phyloP scores from a whole-genome alignment of 148 eudicot species.

The Chenopodium quinoa region DNA sequence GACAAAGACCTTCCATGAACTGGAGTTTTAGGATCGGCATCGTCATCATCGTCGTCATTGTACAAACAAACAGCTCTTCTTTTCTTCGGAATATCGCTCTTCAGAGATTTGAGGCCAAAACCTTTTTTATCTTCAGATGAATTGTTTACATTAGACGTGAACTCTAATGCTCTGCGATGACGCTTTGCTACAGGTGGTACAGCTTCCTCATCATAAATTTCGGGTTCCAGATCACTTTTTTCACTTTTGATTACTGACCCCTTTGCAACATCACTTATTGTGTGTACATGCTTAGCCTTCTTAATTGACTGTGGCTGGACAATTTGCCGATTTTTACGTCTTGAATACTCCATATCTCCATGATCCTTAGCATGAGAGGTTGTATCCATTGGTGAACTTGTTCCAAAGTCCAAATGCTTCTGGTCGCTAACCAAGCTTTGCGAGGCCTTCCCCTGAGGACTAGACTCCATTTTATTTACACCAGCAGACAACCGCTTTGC shows the following conservation, averaged over 20 bases:
- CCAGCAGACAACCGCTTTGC: slow-evolving; percentile 35
- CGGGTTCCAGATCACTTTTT: slow-evolving; percentile 27
- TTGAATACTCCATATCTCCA: slow-evolving; percentile 32
- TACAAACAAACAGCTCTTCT: slow-evolving; percentile 76
- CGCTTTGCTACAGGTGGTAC: slow-evolving; percentile 49
- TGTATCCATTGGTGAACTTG: slow-evolving; percentile 31
- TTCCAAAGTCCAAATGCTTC: slow-evolving; percentile 32
- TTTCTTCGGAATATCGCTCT: slow-evolving; percentile 38
- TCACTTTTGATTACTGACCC: slow-evolving; percentile 21
- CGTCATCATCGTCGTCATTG: slow-evolving; percentile 55
- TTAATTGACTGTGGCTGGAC: slow-evolving; percentile 34
- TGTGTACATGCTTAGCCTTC: slow-evolving; percentile 48
- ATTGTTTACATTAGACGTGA: slow-evolving; percentile 29
- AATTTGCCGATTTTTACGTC: slow-evolving; percentile 31
- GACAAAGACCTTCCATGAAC: slow-evolving; percentile 58
- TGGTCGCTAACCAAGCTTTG: slow-evolving; percentile 40
- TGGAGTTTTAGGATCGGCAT: slow-evolving; percentile 74
- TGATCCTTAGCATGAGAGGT: slow-evolving; percentile 27
- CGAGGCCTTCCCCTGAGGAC: slow-evolving; percentile 25
- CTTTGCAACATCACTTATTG: slow-evolving; percentile 34
- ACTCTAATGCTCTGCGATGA: slow-evolving; percentile 41
- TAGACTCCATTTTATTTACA: slow-evolving; percentile 30
- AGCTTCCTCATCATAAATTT: slow-evolving; percentile 44
- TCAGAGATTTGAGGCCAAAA: slow-evolving; percentile 25
- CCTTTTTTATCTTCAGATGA: slow-evolving; percentile 34